Evolutionary conservation across 148 eudicot genomes (phyloP).

Genomic region (Rhododendron vialii): DNA sequence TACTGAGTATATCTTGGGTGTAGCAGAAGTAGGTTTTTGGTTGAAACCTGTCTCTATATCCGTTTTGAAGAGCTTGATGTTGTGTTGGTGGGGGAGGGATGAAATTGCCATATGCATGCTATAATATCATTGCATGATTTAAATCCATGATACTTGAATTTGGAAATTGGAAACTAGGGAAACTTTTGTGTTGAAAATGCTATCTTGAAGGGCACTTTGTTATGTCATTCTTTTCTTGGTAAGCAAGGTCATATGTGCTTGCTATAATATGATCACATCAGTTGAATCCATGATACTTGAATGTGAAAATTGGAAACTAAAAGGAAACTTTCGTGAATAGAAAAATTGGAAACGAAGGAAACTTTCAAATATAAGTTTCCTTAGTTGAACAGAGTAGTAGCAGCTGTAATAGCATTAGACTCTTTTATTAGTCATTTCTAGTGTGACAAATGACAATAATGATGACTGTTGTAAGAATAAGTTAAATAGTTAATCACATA

Average conservation of each 20-base stretch:
- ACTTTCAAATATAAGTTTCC: no score
- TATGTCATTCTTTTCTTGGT: no score
- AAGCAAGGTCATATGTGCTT: background rate
- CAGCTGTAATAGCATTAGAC: background rate
- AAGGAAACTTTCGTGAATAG: background rate
- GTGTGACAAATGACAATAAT: no score
- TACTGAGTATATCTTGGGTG: background rate
- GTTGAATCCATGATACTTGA: background rate
- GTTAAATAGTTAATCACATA: no score
- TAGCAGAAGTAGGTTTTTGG: background rate
- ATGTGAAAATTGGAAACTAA: background rate
- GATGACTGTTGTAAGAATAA: background rate
- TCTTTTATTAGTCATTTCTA: background rate
- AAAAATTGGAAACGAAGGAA: background rate
- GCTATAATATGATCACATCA: background rate
- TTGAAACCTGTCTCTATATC: background rate
- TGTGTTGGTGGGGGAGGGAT: background rate
- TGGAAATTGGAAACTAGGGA: background rate
- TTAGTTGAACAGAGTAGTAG: background rate
- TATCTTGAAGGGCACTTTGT: no score
- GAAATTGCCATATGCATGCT: background rate
- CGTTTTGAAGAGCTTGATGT: background rate
- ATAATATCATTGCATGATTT: background rate
- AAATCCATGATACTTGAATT: background rate
- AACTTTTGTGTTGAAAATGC: background rate